Conservation (phyloP, 2,329 filamentous ascomycete genomes). For the Hirsutella minnesotensis region DNA sequence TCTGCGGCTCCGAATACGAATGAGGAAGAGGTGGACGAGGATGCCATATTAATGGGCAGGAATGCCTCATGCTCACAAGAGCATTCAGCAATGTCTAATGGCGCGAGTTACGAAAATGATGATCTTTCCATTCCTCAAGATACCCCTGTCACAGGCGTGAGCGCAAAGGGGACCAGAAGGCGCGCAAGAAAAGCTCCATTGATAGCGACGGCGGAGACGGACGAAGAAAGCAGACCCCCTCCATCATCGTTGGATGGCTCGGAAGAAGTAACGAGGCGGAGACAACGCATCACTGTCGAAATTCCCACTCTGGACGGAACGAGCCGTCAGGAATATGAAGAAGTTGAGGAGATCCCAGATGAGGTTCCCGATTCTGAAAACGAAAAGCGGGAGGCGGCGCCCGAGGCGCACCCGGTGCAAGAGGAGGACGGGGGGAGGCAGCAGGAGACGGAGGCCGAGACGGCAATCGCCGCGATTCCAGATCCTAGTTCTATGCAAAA, state of each 20-base stretch:
- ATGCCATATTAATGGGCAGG: constrained; percentile 10
- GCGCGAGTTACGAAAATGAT: too few species aligned
- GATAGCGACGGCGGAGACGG: too few species aligned
- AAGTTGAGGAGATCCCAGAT: constrained; percentile 1
- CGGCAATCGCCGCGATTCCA: background rate
- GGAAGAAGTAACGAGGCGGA: constrained; percentile 3
- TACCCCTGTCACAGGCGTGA: too few species aligned
- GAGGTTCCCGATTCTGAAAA: constrained; percentile 1
- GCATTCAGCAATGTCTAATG: too few species aligned
- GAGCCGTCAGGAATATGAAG: constrained; percentile 5
- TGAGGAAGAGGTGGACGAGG: constrained; percentile 14
- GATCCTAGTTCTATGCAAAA: background rate
- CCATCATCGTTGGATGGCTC: background rate
- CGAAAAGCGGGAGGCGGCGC: background rate
- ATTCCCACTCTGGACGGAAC: constrained; percentile 4
- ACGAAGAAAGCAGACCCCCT: too few species aligned
- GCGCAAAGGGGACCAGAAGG: too few species aligned
- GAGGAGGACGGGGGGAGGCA: background rate
- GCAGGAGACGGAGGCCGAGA: background rate
- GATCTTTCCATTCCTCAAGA: too few species aligned
- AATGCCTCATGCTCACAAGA: background rate
- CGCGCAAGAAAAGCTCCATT: too few species aligned
- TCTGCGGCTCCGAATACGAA: constrained; percentile 3
- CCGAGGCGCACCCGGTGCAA: background rate
- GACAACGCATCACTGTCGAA: constrained; percentile 7